phyloP scores from a whole-genome alignment of 805 yeast species.

The Candida maesae region DNA sequence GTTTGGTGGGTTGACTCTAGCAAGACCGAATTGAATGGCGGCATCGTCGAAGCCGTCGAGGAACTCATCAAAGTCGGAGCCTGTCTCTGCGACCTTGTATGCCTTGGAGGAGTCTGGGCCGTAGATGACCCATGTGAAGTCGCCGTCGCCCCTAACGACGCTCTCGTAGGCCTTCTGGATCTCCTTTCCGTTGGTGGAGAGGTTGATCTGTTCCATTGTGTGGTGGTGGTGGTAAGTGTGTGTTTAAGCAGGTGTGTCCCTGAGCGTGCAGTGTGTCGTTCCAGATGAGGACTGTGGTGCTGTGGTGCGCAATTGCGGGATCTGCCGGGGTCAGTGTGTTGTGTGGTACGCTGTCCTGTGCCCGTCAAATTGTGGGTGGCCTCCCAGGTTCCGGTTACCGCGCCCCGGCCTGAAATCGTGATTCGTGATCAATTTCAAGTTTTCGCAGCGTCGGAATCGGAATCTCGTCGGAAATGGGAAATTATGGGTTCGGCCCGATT shows the following conservation, averaged over 20 bases:
- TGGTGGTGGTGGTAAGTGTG: not conserved
- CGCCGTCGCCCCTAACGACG: constrained; percentile 74
- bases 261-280: too few relatives aligned
- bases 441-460: too few relatives aligned
- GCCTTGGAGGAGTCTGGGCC: constrained; percentile 59
- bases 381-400: not conserved
- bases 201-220: constrained; percentile 44
- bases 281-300: too few relatives aligned
- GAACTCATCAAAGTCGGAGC: constrained; percentile 69
- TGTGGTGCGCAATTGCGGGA: too few relatives aligned
- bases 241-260: too few relatives aligned
- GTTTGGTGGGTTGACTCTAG: constrained; percentile 86
- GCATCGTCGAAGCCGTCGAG: constrained; percentile 81
- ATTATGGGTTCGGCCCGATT: too few relatives aligned
- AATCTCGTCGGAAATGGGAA: too few relatives aligned
- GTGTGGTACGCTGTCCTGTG: too few relatives aligned
- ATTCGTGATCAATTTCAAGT: not conserved
- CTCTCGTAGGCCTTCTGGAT: constrained; percentile 73
- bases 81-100: constrained; percentile 43
- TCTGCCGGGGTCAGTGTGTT: too few relatives aligned
- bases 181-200: constrained; percentile 66
- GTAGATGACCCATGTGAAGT: constrained; percentile 71
- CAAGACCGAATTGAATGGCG: constrained; percentile 84
- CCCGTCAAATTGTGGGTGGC: too few relatives aligned
- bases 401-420: not conserved